Evolutionary conservation across 2,329 filamentous ascomycete genomes (phyloP).

Genomic region (Penicillium janthinellum): DNA sequence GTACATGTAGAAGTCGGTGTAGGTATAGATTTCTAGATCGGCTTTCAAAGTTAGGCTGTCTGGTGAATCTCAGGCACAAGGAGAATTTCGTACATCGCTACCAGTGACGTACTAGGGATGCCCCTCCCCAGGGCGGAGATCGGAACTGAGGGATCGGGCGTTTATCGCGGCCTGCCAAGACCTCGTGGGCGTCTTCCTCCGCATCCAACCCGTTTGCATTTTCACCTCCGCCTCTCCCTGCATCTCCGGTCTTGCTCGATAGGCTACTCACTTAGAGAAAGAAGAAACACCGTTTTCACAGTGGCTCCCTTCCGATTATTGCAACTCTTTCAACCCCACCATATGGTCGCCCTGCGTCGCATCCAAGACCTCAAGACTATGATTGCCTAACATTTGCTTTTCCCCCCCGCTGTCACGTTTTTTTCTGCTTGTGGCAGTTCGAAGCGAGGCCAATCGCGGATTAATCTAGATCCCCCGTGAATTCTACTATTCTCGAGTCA

Average conservation of each 20-base stretch:
- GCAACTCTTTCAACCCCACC: background rate
- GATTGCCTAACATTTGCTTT: conserved; percentile 44
- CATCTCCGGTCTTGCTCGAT: background rate
- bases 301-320: background rate
- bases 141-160: background rate
- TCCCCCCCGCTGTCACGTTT: conserved; percentile 8
- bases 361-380: conserved; percentile 26
- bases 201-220: background rate
- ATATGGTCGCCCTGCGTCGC: conserved; percentile 21
- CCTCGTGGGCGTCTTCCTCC: background rate
- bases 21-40: background rate
- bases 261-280: no score
- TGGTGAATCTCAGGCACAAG: background rate
- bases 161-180: background rate
- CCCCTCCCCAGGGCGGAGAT: background rate
- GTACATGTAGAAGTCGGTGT: background rate
- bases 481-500: background rate
- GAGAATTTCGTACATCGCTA: background rate
- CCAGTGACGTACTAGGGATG: no score
- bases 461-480: background rate
- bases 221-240: background rate
- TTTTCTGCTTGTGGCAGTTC: conserved; percentile 4
- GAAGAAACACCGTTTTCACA: background rate
- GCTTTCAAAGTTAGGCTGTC: background rate
- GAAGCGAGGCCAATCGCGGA: conserved; percentile 5